Percentiles rank a stretch among this genome's conserved stretches.
Evolutionary conservation across 148 eudicot genomes (phyloP).

Genomic region (Persicaria tinctoria): DNA sequence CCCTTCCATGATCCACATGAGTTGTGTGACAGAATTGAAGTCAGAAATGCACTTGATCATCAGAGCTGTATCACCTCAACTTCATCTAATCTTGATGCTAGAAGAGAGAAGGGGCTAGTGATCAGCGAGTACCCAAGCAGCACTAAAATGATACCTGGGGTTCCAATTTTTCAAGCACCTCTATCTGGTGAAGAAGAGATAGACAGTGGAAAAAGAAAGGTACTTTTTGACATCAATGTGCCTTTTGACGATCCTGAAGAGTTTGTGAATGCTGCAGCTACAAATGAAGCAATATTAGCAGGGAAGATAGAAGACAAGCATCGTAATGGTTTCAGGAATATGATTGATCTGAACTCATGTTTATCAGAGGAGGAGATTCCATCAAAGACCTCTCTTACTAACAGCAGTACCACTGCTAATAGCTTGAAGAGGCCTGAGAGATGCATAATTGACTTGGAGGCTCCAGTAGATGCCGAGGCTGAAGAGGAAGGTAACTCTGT

Average conservation of each 20-base stretch:
- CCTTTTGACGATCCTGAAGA: slow-evolving; percentile 19
- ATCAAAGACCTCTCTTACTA: slow-evolving; percentile 22
- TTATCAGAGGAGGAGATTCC: slow-evolving; percentile 50
- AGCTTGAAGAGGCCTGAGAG: slow-evolving; percentile 19
- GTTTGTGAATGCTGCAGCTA: slow-evolving; percentile 21
- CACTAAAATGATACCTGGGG: slow-evolving; percentile 39
- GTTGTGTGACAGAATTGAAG: background rate
- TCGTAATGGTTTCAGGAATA: slow-evolving; percentile 18
- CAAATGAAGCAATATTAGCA: background rate
- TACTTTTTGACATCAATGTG: slow-evolving; percentile 42
- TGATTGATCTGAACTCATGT: slow-evolving; percentile 71
- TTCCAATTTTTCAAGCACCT: slow-evolving; percentile 41
- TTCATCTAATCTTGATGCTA: slow-evolving; percentile 20
- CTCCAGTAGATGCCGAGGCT: slow-evolving; percentile 25
- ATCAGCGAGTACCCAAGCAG: slow-evolving; percentile 13
- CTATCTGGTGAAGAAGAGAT: slow-evolving; percentile 22
- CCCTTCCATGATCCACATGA: slow-evolving; percentile 13
- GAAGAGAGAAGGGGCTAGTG: slow-evolving; percentile 17
- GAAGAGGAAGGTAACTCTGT: slow-evolving; percentile 30
- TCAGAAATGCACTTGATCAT: slow-evolving; percentile 8
- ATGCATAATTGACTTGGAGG: slow-evolving; percentile 50
- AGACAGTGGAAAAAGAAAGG: slow-evolving; percentile 25
- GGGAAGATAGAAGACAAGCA: slow-evolving; percentile 13
- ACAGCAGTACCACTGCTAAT: slow-evolving; percentile 13
- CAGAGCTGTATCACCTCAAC: slow-evolving; percentile 18